Conservation (phyloP, 2,329 filamentous ascomycete genomes). For the Paracorniculantispora psalliotae region DNA sequence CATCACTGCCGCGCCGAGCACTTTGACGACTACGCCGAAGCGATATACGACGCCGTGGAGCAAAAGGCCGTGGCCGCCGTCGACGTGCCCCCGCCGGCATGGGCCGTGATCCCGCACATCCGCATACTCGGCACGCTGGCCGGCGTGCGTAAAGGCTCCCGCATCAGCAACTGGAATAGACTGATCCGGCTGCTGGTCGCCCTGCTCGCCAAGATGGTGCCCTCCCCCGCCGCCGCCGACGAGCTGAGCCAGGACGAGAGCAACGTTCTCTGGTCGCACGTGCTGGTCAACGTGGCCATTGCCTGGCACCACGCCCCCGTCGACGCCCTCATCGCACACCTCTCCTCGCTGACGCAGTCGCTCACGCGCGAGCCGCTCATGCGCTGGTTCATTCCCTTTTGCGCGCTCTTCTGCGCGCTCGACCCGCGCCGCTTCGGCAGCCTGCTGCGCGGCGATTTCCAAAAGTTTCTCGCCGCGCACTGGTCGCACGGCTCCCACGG, state of each 20-base stretch:
- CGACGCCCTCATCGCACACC: conserved; percentile 67
- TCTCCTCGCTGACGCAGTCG: conserved; percentile 59
- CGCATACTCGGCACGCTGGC: conserved; percentile 62
- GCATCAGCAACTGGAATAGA: conserved; percentile 66
- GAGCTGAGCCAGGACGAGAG: conserved; percentile 32
- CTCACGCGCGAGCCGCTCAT: conserved; percentile 63
- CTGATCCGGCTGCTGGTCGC: conserved; percentile 54
- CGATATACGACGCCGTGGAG: conserved; percentile 49
- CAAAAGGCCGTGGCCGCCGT: conserved; percentile 21
- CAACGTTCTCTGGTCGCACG: conserved; percentile 49
- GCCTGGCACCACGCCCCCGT: conserved; percentile 72
- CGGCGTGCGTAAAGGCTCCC: conserved; percentile 76
- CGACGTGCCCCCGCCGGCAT: conserved; percentile 22
- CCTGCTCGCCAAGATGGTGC: conserved; percentile 46
- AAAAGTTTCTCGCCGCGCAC: conserved; percentile 72
- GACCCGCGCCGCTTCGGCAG: conserved; percentile 69
- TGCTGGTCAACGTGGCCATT: conserved; percentile 58
- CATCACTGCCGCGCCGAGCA: conserved; percentile 75
- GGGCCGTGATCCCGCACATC: conserved; percentile 44
- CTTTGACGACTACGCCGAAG: conserved; percentile 62
- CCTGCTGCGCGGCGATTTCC: conserved; percentile 75
- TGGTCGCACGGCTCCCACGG: conserved; percentile 61
- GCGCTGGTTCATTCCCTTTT: conserved; percentile 77
- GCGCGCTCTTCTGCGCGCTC: conserved; percentile 71
- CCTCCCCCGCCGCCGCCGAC: conserved; percentile 35